Conservation (phyloP, 2,329 filamentous ascomycete species). For the Thermomyces lanuginosus region DNA sequence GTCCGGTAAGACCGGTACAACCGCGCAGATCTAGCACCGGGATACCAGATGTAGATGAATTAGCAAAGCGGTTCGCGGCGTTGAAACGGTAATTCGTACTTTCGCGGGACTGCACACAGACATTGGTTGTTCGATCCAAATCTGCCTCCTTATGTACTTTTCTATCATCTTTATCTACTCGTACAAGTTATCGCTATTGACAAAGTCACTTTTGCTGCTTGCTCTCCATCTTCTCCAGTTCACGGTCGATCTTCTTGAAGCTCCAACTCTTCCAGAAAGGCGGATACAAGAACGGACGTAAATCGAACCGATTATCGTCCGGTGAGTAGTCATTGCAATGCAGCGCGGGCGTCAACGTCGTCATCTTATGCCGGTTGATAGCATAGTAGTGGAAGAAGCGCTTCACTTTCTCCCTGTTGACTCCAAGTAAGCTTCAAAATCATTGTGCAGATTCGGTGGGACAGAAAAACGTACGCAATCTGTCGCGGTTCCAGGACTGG, state of each 20-base stretch:
- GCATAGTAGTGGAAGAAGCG: slow-evolving; percentile 17
- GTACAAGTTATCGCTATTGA: too few species aligned
- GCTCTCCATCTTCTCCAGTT: slow-evolving; percentile 14
- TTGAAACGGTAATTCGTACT: slow-evolving; percentile 6
- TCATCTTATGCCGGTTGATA: slow-evolving; percentile 8
- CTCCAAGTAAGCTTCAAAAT: background rate
- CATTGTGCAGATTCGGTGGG: background rate
- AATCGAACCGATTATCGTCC: slow-evolving; percentile 41
- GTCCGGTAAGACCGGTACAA: background rate
- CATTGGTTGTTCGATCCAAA: too few species aligned
- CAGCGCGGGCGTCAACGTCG: slow-evolving; percentile 5
- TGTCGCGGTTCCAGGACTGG: slow-evolving; percentile 12
- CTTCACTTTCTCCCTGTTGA: slow-evolving; percentile 22
- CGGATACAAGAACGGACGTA: slow-evolving; percentile 34
- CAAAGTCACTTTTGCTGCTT: slow-evolving; percentile 2
- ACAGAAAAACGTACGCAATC: slow-evolving; percentile 4
- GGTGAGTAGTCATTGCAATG: slow-evolving; percentile 25
- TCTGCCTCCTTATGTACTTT: too few species aligned
- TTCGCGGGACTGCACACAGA: too few species aligned
- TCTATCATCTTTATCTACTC: too few species aligned
- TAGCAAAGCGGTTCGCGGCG: slow-evolving; percentile 8
- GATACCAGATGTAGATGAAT: slow-evolving; percentile 8
- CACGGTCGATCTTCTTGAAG: slow-evolving; percentile 28
- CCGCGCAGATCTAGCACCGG: slow-evolving; percentile 7
- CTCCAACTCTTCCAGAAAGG: slow-evolving; percentile 14